Evolutionary conservation across 2,329 filamentous ascomycete genomes (phyloP).

Genomic region (Stylonectria norvegica): DNA sequence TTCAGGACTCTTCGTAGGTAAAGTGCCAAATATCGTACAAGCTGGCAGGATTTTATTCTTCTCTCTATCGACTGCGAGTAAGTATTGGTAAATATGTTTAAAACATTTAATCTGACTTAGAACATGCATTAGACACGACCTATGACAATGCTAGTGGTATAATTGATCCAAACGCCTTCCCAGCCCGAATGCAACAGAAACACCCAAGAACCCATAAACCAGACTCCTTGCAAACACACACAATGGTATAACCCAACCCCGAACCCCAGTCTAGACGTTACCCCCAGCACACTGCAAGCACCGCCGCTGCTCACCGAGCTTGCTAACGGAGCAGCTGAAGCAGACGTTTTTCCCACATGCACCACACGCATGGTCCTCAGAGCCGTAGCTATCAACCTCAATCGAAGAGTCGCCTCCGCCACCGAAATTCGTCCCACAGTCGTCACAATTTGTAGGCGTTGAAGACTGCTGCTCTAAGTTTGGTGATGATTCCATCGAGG

Average conservation of each 20-base stretch:
- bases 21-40: too few species aligned
- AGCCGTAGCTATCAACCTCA: constrained; percentile 35
- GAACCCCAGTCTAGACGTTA: constrained; percentile 19
- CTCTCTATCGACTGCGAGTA: too few species aligned
- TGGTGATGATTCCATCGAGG: constrained; percentile 25
- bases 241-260: constrained; percentile 22
- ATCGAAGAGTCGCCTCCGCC: constrained; percentile 30
- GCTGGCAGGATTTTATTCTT: too few species aligned
- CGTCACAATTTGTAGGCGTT: constrained; percentile 46
- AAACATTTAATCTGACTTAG: too few species aligned
- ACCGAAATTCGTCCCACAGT: constrained; percentile 43
- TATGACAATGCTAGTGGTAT: too few species aligned
- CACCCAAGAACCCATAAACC: too few species aligned
- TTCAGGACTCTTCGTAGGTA: too few species aligned
- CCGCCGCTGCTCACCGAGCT: constrained; percentile 50
- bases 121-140: too few species aligned
- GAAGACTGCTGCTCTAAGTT: constrained; percentile 11
- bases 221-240: too few species aligned
- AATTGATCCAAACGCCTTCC: too few species aligned
- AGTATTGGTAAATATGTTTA: too few species aligned
- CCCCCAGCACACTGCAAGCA: constrained; percentile 52
- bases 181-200: too few species aligned
- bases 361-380: constrained; percentile 39
- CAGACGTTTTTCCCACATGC: constrained; percentile 56
- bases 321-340: constrained; percentile 57